Evolutionary conservation across 495 filamentous ascomycete species (phyloP), one percentile per base, ranked within the genome.

Genomic region (Schizothecium vesticola): DNA sequence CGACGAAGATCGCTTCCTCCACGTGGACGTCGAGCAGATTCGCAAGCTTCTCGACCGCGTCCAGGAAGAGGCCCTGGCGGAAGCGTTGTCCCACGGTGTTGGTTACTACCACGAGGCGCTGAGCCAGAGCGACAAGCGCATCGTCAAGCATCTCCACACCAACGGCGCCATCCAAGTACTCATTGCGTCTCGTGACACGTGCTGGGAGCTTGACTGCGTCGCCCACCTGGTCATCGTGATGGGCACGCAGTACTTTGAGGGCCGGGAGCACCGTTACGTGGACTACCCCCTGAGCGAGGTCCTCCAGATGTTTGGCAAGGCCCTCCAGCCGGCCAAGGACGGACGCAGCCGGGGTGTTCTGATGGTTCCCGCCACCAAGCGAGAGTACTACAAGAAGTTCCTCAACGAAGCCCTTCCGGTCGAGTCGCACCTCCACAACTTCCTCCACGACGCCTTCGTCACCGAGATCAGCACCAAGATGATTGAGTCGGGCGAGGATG

Each of bases 231-330:
- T 98, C 9, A 87, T 98, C 43, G 89, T 97, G 24, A 98, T 98
- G 96, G 93, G 92, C 23, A 99, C 96, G n/a, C 96, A 98, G 74
- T 99, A 93, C 79, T 99, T 94, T 66, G 95, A 99, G 70, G 95
- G 95, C 21, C 88, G 92, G 68, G 96, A 99, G 75, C 95, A 99
- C 80, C 90, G 95, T 23, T 99, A 99, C 79, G 89, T 98, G 69
- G 95, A 99, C 79, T 98, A 98, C 74, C 91, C 94, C 3, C 87
- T 98, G 69, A 94, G 90, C 74, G 95, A 99, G 75, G 85, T 99
- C n/a, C 82, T 99, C n/a, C 96, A 99, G 73, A 99, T 99, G 96
- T 97, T 97, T 69, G 95, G 95, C 72, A 96, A 93, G 76, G 92
- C 95, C 26, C 88, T 91, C 29, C 90, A 93, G 64, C 84, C 92